phyloP scores from a whole-genome alignment of 345 rosid species.

The Salix dunnii region DNA sequence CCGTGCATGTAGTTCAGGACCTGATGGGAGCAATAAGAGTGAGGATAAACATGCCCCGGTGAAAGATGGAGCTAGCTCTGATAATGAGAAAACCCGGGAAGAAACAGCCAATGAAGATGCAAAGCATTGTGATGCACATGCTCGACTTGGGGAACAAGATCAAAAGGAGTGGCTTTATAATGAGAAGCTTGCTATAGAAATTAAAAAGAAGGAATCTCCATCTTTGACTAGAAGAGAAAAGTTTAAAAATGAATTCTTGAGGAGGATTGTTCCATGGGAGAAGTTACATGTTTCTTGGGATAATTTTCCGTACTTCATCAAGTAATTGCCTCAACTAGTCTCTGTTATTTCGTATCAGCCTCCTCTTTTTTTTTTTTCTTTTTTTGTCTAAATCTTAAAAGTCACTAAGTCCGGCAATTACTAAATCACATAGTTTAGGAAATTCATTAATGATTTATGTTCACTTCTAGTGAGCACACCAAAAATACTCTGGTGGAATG shows the following conservation, averaged over 20 bases:
- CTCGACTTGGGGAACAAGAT: conserved; percentile 83
- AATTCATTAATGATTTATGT: not conserved
- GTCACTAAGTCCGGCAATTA: conserved; percentile 13
- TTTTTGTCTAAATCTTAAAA: not conserved
- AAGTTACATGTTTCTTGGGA: conserved; percentile 86
- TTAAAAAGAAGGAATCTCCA: conserved; percentile 75
- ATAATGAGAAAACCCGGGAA: conserved; percentile 38
- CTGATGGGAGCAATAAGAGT: conserved; percentile 78
- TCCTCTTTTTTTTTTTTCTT: not conserved
- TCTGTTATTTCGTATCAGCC: conserved; percentile 5
- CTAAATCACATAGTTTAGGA: conserved; percentile 4
- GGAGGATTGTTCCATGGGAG: conserved; percentile 93
- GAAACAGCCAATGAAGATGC: conserved; percentile 32
- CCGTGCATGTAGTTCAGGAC: conserved; percentile 68
- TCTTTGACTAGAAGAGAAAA: conserved; percentile 64
- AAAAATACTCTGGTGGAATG: too few relatives aligned
- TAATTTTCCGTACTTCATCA: conserved; percentile 81
- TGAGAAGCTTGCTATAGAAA: conserved; percentile 70
- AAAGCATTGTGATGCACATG: conserved; percentile 46
- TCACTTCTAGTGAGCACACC: conserved; percentile 5
- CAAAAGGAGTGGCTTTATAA: conserved; percentile 88
- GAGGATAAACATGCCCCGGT: conserved; percentile 56
- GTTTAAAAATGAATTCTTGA: conserved; percentile 69
- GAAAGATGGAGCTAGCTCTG: conserved; percentile 40
- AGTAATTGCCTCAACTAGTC: conserved; percentile 47